phyloP scores from a whole-genome alignment of 2,329 filamentous ascomycete genomes.

The Penicillium sp. region DNA sequence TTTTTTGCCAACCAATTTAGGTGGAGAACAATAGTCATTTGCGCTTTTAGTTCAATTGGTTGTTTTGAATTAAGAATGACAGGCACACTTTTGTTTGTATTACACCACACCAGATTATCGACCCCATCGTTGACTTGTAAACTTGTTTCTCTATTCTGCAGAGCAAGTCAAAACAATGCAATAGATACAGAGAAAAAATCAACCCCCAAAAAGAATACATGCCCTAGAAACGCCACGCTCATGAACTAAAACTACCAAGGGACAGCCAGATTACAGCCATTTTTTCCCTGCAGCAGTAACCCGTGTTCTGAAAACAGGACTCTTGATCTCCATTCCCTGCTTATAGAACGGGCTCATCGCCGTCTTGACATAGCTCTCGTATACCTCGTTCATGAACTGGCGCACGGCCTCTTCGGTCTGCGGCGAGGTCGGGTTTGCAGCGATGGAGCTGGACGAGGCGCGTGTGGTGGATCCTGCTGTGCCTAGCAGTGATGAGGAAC shows the following conservation, averaged over 20 bases:
- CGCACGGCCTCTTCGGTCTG: slow-evolving; percentile 94
- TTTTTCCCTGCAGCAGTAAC: slow-evolving; percentile 90
- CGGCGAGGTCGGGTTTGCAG: slow-evolving; percentile 79
- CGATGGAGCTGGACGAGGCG: slow-evolving; percentile 67
- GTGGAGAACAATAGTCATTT: not conserved
- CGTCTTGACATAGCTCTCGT: slow-evolving; percentile 95
- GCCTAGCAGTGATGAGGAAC: slow-evolving; percentile 33
- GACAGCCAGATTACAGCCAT: slow-evolving; percentile 62
- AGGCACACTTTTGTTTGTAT: not conserved
- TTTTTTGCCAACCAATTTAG: not conserved
- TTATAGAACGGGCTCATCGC: slow-evolving; percentile 96
- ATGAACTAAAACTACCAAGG: slow-evolving; percentile 7
- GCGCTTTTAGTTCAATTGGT: not conserved
- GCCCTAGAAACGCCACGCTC: slow-evolving; percentile 27
- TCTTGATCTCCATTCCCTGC: slow-evolving; percentile 79
- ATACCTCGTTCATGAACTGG: slow-evolving; percentile 92
- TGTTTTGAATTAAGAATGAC: not conserved
- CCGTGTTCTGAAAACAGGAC: slow-evolving; percentile 77
- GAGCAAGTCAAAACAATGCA: not conserved
- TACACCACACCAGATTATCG: not conserved
- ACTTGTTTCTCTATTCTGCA: not conserved
- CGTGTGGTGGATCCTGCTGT: slow-evolving; percentile 33
- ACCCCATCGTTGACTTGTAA: not conserved
- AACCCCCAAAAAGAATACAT: slow-evolving; percentile 7
- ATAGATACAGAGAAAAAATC: slow-evolving; percentile 1